These are phyloP conservation scores for Keqinozyma sinolaborantium DNA, from an alignment of 1,139 yeast genomes.

Conservation along the genomic window DNA sequence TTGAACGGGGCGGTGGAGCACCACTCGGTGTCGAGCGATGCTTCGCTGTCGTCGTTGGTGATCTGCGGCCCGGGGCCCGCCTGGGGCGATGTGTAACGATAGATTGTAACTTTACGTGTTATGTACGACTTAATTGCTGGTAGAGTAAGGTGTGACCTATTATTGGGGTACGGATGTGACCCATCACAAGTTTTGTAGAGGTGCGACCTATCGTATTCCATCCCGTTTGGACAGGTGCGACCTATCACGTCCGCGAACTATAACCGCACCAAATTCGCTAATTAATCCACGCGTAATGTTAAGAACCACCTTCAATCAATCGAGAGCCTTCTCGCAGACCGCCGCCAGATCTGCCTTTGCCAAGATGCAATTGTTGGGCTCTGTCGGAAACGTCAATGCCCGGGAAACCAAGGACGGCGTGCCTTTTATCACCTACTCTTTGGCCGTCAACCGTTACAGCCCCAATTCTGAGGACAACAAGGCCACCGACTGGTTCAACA, in stretches of 20 bases:
- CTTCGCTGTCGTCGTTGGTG: conserved; percentile 21
- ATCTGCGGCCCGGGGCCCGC: conserved; percentile 26
- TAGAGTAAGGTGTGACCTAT: too few relatives aligned
- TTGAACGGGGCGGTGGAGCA: conserved; percentile 7
- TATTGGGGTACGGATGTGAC: too few relatives aligned
- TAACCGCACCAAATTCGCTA: neutral
- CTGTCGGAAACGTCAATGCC: conserved; percentile 35
- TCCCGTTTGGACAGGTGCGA: too few relatives aligned
- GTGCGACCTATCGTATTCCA: too few relatives aligned
- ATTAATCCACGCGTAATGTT: conserved; percentile 21
- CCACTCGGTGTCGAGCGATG: conserved; percentile 13
- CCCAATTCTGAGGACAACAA: conserved; percentile 27
- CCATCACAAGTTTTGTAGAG: too few relatives aligned
- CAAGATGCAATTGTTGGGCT: conserved; percentile 40
- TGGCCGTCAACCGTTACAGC: conserved; percentile 40
- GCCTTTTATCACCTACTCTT: conserved; percentile 38
- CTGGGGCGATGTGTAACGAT: conserved; percentile 27
- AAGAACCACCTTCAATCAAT: conserved; percentile 17
- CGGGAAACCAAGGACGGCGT: conserved; percentile 38
- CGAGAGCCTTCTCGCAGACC: conserved; percentile 33
- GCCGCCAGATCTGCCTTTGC: conserved; percentile 34
- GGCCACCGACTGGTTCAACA: conserved; percentile 41
- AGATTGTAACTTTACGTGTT: too few relatives aligned
- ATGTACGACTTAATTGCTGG: too few relatives aligned
- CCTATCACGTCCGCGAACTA: too few relatives aligned